Conservation (phyloP, 2,329 filamentous ascomycete genomes). For the Paradendryphiella salina region DNA sequence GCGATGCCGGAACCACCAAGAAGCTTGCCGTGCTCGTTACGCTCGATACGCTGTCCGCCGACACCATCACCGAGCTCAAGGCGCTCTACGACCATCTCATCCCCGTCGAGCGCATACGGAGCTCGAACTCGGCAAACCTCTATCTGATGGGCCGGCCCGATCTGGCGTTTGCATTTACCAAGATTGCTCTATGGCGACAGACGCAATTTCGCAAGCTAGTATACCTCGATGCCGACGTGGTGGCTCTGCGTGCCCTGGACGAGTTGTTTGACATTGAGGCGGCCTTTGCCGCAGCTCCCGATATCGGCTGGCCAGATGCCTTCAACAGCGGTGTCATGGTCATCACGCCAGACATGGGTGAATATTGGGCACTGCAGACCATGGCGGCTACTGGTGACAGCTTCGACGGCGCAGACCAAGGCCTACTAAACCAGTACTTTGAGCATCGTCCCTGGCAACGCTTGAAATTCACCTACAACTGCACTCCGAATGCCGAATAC, state of each 20-base stretch:
- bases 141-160: conserved; percentile 90
- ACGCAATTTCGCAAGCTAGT: conserved; percentile 89
- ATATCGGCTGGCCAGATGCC: conserved; percentile 96
- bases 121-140: conserved; percentile 77
- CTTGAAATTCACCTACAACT: conserved; percentile 94
- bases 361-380: conserved; percentile 81
- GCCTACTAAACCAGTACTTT: conserved; percentile 93
- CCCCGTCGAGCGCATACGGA: conserved; percentile 78
- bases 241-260: conserved; percentile 87
- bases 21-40: conserved; percentile 86
- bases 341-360: conserved; percentile 79
- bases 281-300: conserved; percentile 74
- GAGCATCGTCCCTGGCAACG: conserved; percentile 75
- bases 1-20: conserved; percentile 84
- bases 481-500: conserved; percentile 94
- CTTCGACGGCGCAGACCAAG: conserved; percentile 97
- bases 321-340: conserved; percentile 99
- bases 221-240: conserved; percentile 91
- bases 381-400: conserved; percentile 86
- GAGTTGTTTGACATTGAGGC: conserved; percentile 77
- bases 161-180: conserved; percentile 90
- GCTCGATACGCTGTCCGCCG: conserved; percentile 72
- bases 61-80: conserved; percentile 79
- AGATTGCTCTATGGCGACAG: conserved; percentile 92
- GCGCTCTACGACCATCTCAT: conserved; percentile 86